Evolutionary conservation across 2,329 filamentous ascomycete genomes (phyloP), one percentile per base, ranked within the genome.

Genomic region (Fusarium cicatricum): DNA sequence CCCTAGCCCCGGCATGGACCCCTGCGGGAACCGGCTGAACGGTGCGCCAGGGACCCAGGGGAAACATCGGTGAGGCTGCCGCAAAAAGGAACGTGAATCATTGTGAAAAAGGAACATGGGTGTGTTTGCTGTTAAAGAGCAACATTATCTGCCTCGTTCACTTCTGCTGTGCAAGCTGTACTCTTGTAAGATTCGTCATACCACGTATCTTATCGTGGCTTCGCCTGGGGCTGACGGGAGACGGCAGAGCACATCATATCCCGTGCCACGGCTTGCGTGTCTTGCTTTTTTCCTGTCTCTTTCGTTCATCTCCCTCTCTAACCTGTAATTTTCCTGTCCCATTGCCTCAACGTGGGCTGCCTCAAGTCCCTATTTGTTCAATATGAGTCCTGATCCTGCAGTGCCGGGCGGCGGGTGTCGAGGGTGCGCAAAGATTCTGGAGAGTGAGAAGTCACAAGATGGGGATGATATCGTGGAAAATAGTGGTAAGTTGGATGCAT

Each of bases 391-490:
- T 37, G 56, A 58, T 15, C 19, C 42, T 41, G 42, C 23, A 5
- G 10, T 26, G 10, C 28, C 40, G 11, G 23, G 44, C 12, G 33
- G 45, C 46, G 58, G 58, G 3, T 69, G 66, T 46, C 39, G n/a
- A 21, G 66, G 66, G 34, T 69, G 66, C 41, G 66, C 58, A 19
- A 61, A 69, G 56, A 69, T 69, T 31, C 37, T 40, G 29, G 52
- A 67, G 40, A 60, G 40, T 19, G 66, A 69, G 36, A 61, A 58
- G 37, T 37, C 43, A 2, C 32, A 55, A 9, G 37, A 47, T 16
- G 48, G 45, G 6, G 38, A 52, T 44, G 51, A 12, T 2, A 33
- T 28, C 10, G 19, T 33, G 3, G 49, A 41, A 2, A 55, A 55
- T 21, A 43, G 49, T 23, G 50, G 59, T 60, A 29, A 63, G 52